Evolutionary conservation across 2,329 filamentous ascomycete species (phyloP).

Genomic region (Colletotrichum cuscutae): DNA sequence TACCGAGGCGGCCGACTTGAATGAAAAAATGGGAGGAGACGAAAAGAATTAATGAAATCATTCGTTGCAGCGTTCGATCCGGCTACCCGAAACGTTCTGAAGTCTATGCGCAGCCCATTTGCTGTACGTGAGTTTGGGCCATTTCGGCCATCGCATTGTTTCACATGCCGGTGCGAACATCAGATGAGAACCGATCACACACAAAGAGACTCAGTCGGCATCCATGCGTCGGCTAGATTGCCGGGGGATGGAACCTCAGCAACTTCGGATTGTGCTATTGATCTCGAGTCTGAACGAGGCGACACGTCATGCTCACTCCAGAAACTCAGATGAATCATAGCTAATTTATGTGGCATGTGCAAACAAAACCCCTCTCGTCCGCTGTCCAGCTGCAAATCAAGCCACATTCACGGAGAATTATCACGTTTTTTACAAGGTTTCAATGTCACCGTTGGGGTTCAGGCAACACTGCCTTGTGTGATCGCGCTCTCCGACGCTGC

Average conservation of each 20-base stretch:
- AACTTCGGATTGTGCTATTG: conserved; percentile 20
- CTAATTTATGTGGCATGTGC: background rate
- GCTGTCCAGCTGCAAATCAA: background rate
- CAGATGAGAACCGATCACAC: conserved; percentile 27
- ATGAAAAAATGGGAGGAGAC: background rate
- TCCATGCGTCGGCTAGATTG: conserved; percentile 26
- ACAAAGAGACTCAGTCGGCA: conserved; percentile 14
- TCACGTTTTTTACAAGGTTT: background rate
- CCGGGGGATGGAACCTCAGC: conserved; percentile 17
- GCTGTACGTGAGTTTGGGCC: conserved; percentile 14
- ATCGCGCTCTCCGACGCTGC: background rate
- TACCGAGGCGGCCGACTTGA: background rate
- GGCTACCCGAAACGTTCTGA: background rate
- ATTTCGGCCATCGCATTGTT: conserved; percentile 20
- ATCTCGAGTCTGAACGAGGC: background rate
- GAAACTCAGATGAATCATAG: background rate
- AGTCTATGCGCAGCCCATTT: conserved; percentile 3
- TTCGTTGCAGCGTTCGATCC: conserved; percentile 1
- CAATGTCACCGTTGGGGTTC: conserved; percentile 7
- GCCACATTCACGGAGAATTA: background rate
- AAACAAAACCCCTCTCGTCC: conserved; percentile 28
- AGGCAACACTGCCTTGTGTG: conserved; percentile 6
- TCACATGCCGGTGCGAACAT: conserved; percentile 23
- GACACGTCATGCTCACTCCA: conserved; percentile 27
- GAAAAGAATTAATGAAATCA: conserved; percentile 3